phyloP scores from a whole-genome alignment of 495 filamentous ascomycete genomes.

The Hypomontagnella monticulosa region DNA sequence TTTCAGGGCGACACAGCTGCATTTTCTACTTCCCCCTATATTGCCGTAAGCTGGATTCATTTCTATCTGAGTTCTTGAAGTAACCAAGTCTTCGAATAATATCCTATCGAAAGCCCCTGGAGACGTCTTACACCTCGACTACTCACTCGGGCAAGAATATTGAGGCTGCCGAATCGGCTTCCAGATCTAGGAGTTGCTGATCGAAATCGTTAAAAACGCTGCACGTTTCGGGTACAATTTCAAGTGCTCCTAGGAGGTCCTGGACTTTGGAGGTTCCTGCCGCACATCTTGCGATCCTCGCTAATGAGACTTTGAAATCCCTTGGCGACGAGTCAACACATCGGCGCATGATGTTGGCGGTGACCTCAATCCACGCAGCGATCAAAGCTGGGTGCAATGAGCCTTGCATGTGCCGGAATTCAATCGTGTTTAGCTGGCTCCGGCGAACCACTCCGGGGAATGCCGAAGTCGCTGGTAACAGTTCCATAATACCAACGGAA shows the following conservation, averaged over 20 bases:
- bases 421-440: conserved; percentile 32
- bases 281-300: conserved; percentile 8
- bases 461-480: conserved; percentile 23
- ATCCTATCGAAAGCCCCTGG: too few species aligned
- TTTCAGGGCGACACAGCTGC: too few species aligned
- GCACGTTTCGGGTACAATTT: conserved; percentile 6
- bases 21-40: too few species aligned
- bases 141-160: conserved; percentile 16
- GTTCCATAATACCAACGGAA: conserved; percentile 22
- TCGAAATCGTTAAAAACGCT: conserved; percentile 3
- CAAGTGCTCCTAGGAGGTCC: conserved; percentile 9
- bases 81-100: too few species aligned
- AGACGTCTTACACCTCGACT: too few species aligned
- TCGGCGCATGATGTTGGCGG: conserved; percentile 15
- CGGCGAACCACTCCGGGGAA: conserved; percentile 29
- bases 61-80: too few species aligned
- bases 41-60: too few species aligned
- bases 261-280: neutral
- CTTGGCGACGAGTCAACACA: conserved; percentile 19
- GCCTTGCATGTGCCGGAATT: conserved; percentile 38
- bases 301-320: conserved; percentile 9
- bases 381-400: conserved; percentile 27
- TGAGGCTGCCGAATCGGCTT: conserved; percentile 19
- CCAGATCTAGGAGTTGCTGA: conserved; percentile 17
- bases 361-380: conserved; percentile 28